phyloP scores from a whole-genome alignment of 192 early-diverging fungal genomes.

The Piromyces finnis region DNA sequence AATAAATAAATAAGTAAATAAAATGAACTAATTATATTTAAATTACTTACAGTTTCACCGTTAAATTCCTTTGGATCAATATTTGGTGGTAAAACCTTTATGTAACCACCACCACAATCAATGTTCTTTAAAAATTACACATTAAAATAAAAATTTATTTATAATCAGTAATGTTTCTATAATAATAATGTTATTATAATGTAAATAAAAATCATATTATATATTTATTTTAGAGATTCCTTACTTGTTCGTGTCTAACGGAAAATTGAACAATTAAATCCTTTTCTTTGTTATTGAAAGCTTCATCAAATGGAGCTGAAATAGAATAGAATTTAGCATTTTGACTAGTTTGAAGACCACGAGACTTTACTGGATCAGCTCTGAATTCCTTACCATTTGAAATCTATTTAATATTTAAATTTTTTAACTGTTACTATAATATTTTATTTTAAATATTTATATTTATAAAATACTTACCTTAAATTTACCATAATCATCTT shows the following conservation, averaged over 20 bases:
- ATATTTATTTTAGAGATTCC: too few relatives aligned
- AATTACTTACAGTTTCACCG: conserved; percentile 44
- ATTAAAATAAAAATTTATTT: too few relatives aligned
- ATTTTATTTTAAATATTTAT: too few relatives aligned
- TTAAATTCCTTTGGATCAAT: conserved; percentile 60
- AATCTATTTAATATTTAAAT: neutral
- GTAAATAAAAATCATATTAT: too few relatives aligned
- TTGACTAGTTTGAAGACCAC: conserved; percentile 50
- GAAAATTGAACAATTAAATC: conserved; percentile 74
- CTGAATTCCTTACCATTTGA: neutral
- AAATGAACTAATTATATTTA: too few relatives aligned
- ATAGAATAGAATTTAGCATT: conserved; percentile 76
- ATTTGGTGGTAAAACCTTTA: conserved; percentile 73
- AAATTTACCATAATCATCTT: conserved; percentile 55
- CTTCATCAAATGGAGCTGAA: conserved; percentile 48
- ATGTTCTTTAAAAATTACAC: neutral
- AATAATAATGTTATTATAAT: too few relatives aligned
- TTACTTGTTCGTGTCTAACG: conserved; percentile 70
- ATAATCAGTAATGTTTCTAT: too few relatives aligned
- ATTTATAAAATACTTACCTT: conserved; percentile 21
- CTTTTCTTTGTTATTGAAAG: conserved; percentile 68
- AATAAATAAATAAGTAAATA: neutral
- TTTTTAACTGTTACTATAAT: too few relatives aligned
- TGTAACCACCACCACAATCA: conserved; percentile 82
- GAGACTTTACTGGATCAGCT: neutral